Evolutionary conservation across 257 asterid species (phyloP).

Genomic region (Solanum boliviense): DNA sequence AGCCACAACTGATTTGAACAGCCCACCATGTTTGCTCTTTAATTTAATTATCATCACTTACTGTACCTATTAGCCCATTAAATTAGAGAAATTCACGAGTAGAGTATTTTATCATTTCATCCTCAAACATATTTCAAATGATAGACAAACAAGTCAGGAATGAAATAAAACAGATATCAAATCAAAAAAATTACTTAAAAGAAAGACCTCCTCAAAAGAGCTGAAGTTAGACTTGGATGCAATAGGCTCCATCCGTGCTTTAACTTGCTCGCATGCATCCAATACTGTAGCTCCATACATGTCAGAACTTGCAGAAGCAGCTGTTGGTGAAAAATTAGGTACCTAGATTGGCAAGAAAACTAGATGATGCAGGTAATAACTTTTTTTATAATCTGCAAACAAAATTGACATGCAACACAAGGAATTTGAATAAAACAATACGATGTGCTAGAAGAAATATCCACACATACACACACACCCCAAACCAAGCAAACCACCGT

Average conservation of each 20-base stretch:
- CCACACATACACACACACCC: not conserved
- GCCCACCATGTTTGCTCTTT: not conserved
- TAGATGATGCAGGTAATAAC: not conserved
- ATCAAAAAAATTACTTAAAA: not conserved
- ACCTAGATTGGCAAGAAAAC: constrained; percentile 31
- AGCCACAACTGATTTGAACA: not conserved
- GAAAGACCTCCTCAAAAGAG: constrained; percentile 73
- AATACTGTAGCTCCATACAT: constrained; percentile 91
- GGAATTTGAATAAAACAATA: not conserved
- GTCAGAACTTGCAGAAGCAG: constrained; percentile 96
- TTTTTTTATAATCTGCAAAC: not conserved
- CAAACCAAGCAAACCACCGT: not conserved
- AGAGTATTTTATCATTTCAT: not conserved
- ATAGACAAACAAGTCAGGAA: not conserved
- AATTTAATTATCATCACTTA: not conserved
- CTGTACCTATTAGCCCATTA: not conserved
- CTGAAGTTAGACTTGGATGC: constrained; percentile 34
- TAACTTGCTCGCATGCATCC: constrained; percentile 89
- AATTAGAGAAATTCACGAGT: not conserved
- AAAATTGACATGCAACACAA: not conserved
- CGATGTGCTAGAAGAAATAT: not conserved
- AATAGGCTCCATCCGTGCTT: constrained; percentile 76
- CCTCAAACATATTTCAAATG: not conserved
- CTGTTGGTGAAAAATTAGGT: constrained; percentile 25
- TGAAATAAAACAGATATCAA: not conserved